phyloP scores from a whole-genome alignment of 1,284 basidiomycete species.

The Irpex sp. region DNA sequence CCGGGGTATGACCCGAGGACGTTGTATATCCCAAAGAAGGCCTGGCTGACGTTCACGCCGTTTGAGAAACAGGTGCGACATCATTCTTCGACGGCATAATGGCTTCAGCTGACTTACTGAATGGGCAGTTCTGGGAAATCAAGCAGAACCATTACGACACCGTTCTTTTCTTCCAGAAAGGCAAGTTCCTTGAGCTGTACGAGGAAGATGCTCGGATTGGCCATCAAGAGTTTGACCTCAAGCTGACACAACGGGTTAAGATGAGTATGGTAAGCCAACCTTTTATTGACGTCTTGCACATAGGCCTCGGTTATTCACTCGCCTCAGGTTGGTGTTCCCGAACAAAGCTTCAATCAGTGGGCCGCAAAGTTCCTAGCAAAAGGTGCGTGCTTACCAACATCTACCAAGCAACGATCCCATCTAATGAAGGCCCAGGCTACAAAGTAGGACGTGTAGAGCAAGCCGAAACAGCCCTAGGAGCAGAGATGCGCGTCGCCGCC shows the following conservation, averaged over 20 bases:
- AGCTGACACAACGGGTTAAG: conserved; percentile 89
- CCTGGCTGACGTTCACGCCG: conserved; percentile 87
- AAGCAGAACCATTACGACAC: conserved; percentile 95
- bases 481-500: conserved; percentile 77
- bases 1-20: conserved; percentile 94
- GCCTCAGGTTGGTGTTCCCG: conserved; percentile 88
- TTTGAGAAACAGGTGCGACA: conserved; percentile 85
- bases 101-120: not conserved
- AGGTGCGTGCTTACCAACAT: conserved; percentile 39
- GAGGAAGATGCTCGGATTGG: conserved; percentile 92
- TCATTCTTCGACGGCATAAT: not conserved
- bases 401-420: not conserved
- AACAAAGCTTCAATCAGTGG: conserved; percentile 92
- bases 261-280: conserved; percentile 87
- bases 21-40: conserved; percentile 74
- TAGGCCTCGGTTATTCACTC: not conserved
- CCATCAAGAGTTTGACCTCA: conserved; percentile 90
- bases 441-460: conserved; percentile 98
- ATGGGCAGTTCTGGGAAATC: conserved; percentile 93
- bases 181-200: conserved; percentile 76
- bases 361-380: conserved; percentile 83
- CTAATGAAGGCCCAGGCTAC: conserved; percentile 60
- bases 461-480: conserved; percentile 87
- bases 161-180: conserved; percentile 97
- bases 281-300: not conserved